Base-by-base conservation (phyloP, 169 alveolate species). In the Babesia sp. region DNA sequence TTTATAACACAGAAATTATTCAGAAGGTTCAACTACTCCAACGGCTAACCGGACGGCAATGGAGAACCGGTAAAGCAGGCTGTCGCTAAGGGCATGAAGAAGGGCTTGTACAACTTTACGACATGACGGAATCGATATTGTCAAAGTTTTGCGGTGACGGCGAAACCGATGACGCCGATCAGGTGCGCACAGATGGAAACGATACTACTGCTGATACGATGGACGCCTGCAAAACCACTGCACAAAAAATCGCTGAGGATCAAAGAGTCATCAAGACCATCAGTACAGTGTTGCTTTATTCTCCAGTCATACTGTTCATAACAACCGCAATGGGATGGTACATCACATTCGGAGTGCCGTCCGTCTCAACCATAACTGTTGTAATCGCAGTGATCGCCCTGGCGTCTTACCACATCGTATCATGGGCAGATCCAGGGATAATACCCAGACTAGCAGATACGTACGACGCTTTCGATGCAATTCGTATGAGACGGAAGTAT, bases 401-500 rank as follows among this genome's bases (percentile, higher is more conserved):
- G 28, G n/a, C 26, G 29, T 60, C 44, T 46, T 81, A 61, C 83
- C 60, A 55, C 20, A 16, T 57, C 11, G 74, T 57, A 0, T 71
- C 80, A 16, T 41, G 24, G 59, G 36, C 61, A 31, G 48, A 81
- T 26, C 85, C 89, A 11, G 89, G 89, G 37, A 54, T 81, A 33
- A 63, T 81, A 29, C 89, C 84, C 3, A 71, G 44, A 37, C 81
- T 61, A 36, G 39, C 37, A 0, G 54, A 50, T 36, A 42, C 39
- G 2, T 22, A 54, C 56, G 59, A 46, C 0, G 41, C 50, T 8
- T 81, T 45, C 39, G 89, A 81, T 45, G 51, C 75, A 7, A 41
- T 61, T n/a, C 37, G 82, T 29, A 71, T 71, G 69, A 45, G 61
- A 31, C 63, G 71, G 41, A 72, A 64, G 53, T 26, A 37, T 55